phyloP scores from a whole-genome alignment of 306 rosid species.

The Corylus avellana region DNA sequence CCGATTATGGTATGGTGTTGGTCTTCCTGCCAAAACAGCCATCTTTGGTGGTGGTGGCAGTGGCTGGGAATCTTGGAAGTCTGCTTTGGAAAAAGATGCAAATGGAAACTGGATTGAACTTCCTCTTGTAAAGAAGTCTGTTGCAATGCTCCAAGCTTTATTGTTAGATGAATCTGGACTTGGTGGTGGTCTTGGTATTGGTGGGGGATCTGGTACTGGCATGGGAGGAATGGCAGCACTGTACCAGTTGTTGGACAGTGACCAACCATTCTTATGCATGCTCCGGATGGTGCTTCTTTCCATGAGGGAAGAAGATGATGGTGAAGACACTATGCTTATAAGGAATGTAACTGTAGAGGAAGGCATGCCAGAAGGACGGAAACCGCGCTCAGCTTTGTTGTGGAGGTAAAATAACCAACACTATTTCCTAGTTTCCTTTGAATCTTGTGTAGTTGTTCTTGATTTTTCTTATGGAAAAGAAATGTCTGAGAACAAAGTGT shows the following conservation, averaged over 20 bases:
- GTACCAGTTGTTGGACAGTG: conserved; percentile 95
- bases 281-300: conserved; percentile 97
- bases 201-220: conserved; percentile 99
- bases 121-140: conserved; percentile 85
- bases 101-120: conserved; percentile 84
- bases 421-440: not conserved
- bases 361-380: conserved; percentile 64
- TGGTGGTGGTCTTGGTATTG: conserved; percentile 99
- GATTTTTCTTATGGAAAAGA: not conserved
- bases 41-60: conserved; percentile 90
- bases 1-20: conserved; percentile 96
- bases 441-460: not conserved
- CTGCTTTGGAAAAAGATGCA: conserved; percentile 79
- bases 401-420: conserved; percentile 68
- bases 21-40: conserved; percentile 62
- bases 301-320: conserved; percentile 92
- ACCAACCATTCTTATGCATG: conserved; percentile 98
- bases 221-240: conserved; percentile 98
- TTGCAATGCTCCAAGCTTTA: conserved; percentile 93
- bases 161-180: conserved; percentile 92
- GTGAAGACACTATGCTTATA: conserved; percentile 56
- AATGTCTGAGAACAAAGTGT: not conserved
- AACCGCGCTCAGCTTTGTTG: conserved; percentile 70
- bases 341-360: conserved; percentile 52
- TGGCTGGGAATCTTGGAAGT: conserved; percentile 86